These are phyloP conservation scores for Hygrophoropsis aurantiaca DNA, from an alignment of 768 basidiomycete genomes.

Conservation along the genomic window DNA sequence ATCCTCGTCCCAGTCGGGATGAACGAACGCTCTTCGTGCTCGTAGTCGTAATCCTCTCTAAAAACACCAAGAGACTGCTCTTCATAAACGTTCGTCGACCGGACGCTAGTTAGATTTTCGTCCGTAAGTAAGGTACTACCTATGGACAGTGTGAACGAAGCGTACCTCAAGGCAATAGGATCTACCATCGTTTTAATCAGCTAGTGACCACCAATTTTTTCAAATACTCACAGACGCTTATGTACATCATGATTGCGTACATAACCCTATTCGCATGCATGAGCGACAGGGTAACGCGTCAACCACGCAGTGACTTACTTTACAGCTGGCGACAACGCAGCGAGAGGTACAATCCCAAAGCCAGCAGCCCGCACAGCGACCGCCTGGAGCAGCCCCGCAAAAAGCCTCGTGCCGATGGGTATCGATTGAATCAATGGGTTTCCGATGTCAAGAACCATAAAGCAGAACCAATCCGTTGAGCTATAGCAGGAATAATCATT, in stretches of 20 bases:
- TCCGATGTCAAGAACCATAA: constrained; percentile 86
- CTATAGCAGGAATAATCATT: constrained; percentile 35
- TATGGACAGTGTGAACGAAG: background rate
- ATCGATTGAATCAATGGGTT: constrained; percentile 67
- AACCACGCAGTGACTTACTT: constrained; percentile 53
- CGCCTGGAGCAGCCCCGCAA: constrained; percentile 78
- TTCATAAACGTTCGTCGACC: constrained; percentile 93
- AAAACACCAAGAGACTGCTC: constrained; percentile 88
- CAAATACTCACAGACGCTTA: constrained; percentile 66
- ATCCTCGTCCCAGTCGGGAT: constrained; percentile 47
- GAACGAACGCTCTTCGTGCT: constrained; percentile 45
- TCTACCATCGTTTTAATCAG: constrained; percentile 37
- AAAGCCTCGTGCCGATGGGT: constrained; percentile 67
- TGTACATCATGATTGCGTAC: constrained; percentile 94
- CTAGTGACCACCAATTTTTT: no score
- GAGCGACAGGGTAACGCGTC: constrained; percentile 2
- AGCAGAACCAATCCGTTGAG: constrained; percentile 83
- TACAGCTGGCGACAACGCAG: constrained; percentile 82
- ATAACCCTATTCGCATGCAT: constrained; percentile 55
- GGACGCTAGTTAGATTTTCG: constrained; percentile 52
- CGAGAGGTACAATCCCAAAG: constrained; percentile 73
- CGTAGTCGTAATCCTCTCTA: constrained; percentile 47
- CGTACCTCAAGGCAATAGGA: constrained; percentile 78
- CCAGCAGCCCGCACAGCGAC: constrained; percentile 85
- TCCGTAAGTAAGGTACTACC: constrained; percentile 3